Base-by-base conservation (phyloP, 2,329 filamentous ascomycete genomes). In the Drechslera avenae region DNA sequence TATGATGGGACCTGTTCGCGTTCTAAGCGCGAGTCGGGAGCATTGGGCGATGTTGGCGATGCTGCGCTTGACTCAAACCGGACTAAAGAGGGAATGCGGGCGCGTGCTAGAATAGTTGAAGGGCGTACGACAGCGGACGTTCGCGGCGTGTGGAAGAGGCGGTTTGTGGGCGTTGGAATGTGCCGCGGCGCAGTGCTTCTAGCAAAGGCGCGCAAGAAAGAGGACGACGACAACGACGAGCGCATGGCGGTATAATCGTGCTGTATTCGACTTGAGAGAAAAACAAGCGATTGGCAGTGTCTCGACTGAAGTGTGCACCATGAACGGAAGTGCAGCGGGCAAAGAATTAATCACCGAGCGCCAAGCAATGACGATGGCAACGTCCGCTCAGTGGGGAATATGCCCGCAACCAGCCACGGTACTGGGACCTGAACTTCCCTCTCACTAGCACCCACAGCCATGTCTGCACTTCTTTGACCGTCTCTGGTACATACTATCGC, bases 1-100 rank as follows among this genome's bases (percentile, higher is more conserved):
- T 97, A 99, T 50, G 89, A 85, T 1, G 90, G 90, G 30, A 77
- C 72, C 49, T 78, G 70, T 56, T 70, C 59, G 52, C 68, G 70
- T 31, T 69, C 68, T 16, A 72, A 63, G 18, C 69, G 64, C n/a
- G 73, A 73, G 57, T 66, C 61, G 19, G 67, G 66, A 9, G 72
- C 60, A 21, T 57, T 61, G 9, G 66, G 66, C 9, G 71, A 59
- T 30, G 66, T 61, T 10, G 67, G 56, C 12, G 60, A 46, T 0
- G 66, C 59, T 23, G 52, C 46, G 30, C 57, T 60, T 13, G 68
- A 71, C 37, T 71, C 63, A 42, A 61, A 64, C 36, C 70, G 68
- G 32, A 49, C 46, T 2, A 46, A 39, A 39, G 50, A 37, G 32
- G 52, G 55, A n/a, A 56, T 23, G 6, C 47, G 57, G n/a, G 46